Evolutionary conservation across 108 stramenopile genomes (phyloP), one percentile per base, ranked within the genome.

Genomic region (Cyclotella atomus): DNA sequence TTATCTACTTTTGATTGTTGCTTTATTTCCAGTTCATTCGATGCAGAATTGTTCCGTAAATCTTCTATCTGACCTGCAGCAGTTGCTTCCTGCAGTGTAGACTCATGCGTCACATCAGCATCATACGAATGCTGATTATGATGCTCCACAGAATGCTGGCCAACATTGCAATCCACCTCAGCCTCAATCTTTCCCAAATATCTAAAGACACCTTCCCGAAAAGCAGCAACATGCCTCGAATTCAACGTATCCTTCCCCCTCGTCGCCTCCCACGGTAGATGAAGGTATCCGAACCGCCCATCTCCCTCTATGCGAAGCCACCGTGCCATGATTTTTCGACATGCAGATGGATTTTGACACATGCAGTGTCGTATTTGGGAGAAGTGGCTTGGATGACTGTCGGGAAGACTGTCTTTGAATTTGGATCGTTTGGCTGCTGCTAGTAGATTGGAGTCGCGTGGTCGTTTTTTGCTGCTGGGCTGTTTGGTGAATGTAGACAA

Each of bases 301-400:
- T 41, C 67, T 35, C 8, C 67, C 17, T 32, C 36, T 10, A 38
- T 36, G 0, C 67, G 28, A 8, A 28, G n/a, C 56, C 56, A 57
- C 32, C 56, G 56, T 15, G 56, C 32, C 56, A 57, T 57, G 30
- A 68, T 33, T 50, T 68, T 27, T 3, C 67, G 67, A 53, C 67
- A 68, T 21, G 2, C 32, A 14, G 20, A 24, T 15, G 67, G 67
- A 21, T 35, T 32, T 0, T 46, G 52, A 25, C 67, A 68, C 52
- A 68, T 68, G 67, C 67, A 68, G 4, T 50, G 35, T 19, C 67
- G 67, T 2, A 54, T 52, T 33, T 53, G 30, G 25, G 27, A 7
- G 5, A 20, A 2, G 23, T 21, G 67, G 19, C 34, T 30, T 54
- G 23, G 36, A 12, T 20, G 24, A 14, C 20, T n/a, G 16, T 25